Percentiles rank a stretch among this genome's conserved stretches.
Conservation (phyloP, 106 monocot species). For the Phalaenopsis aphrodite region DNA sequence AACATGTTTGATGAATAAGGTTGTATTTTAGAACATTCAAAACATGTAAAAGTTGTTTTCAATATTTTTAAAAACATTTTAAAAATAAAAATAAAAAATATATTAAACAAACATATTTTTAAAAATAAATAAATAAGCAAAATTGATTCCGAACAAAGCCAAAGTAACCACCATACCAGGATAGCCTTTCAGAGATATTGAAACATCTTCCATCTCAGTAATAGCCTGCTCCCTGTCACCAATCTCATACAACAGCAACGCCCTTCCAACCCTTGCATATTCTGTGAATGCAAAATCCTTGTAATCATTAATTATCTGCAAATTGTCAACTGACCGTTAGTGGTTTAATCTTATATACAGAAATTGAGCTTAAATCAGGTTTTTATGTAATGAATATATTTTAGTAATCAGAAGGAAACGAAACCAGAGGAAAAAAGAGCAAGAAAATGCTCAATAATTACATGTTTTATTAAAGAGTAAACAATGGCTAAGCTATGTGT, state of each 20-base stretch:
- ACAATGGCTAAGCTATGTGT: too few species aligned
- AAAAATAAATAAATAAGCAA: too few species aligned
- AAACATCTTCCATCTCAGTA: slow-evolving; percentile 87
- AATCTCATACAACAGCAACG: slow-evolving; percentile 67
- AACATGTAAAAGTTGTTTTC: too few species aligned
- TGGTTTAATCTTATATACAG: not conserved
- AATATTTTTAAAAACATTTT: too few species aligned
- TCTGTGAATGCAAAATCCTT: slow-evolving; percentile 77
- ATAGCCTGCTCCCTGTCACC: slow-evolving; percentile 74
- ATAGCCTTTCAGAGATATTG: slow-evolving; percentile 75
- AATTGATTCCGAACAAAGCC: too few species aligned
- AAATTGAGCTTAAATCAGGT: not conserved
- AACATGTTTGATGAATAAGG: too few species aligned
- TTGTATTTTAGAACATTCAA: too few species aligned
- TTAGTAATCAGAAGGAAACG: not conserved
- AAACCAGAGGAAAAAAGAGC: too few species aligned
- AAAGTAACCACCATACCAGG: slow-evolving; percentile 32
- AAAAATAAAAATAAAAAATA: too few species aligned
- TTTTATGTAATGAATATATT: not conserved
- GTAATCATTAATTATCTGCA: slow-evolving; percentile 56
- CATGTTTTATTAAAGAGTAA: too few species aligned
- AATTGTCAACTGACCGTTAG: not conserved
- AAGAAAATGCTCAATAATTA: too few species aligned
- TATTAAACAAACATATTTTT: too few species aligned
- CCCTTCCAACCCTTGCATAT: slow-evolving; percentile 81